Base-by-base conservation (phyloP, 148 eudicot species). In the Camellia sinensis region DNA sequence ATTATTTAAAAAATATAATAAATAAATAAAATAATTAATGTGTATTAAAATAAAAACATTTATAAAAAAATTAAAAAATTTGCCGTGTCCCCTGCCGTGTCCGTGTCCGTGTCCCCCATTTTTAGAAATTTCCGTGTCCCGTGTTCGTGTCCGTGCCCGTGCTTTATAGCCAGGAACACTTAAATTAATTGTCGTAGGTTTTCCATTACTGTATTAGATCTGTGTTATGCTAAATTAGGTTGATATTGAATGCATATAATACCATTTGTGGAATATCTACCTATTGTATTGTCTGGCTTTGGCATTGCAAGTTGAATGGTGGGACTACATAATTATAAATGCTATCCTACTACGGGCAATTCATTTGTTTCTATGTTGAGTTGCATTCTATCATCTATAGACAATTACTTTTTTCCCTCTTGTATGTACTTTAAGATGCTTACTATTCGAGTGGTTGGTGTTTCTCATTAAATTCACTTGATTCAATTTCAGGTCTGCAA, bases 401-500 rank as follows among this genome's bases (percentile, higher is more conserved):
- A 29, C 1, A 29, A 29, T 29, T 29, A 29, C 37, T 29, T 29
- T 29, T 29, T 29, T 29, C 37, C 37, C 37, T 48, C 5, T 48
- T 54, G 3, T 29, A 6, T 63, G 19, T 50, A 37, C 21, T 66
- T 63, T 53, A 67, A 54, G 52, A 67, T 44, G 22, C 62, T 40
- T n/a, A 50, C 29, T 53, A n/a, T 48, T 53, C 41, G 53, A 29
- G 8, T 52, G 41, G 48, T 43, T 48, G 29, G 40, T 73, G 63
- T 67, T 65, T 19, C 60, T 29, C 13, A 6, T 13, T 41, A 22
- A 12, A 45, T 67, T 56, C 50, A n/a, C 5, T 76, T 44, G 29
- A 18, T 66, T 12, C 54, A 45, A n/a, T 88, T 80, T 78, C 91
- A 96, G 99, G 99, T 96, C n/a, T 96, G 99, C 90, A 96, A 96